phyloP scores from a whole-genome alignment of 148 eudicot species.

The Amaranthus palmeri region DNA sequence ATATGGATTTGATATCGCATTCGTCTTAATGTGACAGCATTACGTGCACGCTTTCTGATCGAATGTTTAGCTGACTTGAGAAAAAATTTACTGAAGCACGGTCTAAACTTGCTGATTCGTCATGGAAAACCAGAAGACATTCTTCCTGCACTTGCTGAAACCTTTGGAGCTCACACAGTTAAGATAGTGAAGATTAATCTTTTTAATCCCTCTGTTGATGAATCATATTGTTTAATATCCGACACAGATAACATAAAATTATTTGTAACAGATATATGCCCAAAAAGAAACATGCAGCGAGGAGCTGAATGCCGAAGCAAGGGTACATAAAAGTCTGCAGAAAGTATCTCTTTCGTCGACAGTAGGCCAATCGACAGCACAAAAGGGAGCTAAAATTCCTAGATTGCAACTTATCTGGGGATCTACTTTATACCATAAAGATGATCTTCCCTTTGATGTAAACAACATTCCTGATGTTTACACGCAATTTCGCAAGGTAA shows the following conservation, averaged over 20 bases:
- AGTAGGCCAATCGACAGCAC: constrained; percentile 14
- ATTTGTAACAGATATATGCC: constrained; percentile 60
- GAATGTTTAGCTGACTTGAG: constrained; percentile 81
- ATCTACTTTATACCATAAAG: constrained; percentile 69
- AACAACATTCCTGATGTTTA: constrained; percentile 63
- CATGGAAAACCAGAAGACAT: constrained; percentile 83
- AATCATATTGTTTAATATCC: neutral
- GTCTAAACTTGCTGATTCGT: constrained; percentile 57
- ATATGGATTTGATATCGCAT: neutral
- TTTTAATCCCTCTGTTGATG: neutral
- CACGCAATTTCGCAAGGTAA: constrained; percentile 86
- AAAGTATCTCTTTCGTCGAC: constrained; percentile 24
- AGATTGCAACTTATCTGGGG: constrained; percentile 82
- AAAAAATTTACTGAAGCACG: constrained; percentile 59
- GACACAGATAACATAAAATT: neutral
- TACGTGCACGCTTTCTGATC: constrained; percentile 71
- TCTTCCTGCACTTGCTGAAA: constrained; percentile 60
- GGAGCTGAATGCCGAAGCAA: constrained; percentile 61
- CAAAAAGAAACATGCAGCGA: constrained; percentile 97
- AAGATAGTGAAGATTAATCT: constrained; percentile 15
- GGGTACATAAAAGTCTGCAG: constrained; percentile 37
- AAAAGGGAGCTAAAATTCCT: constrained; percentile 19
- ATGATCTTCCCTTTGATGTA: constrained; percentile 70
- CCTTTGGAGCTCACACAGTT: constrained; percentile 81
- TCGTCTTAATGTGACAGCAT: constrained; percentile 39